A percentile compares a stretch with the other conserved stretches of the same genome.
Conservation (phyloP, 768 basidiomycete genomes). For the Xerocomellus dryophilus region DNA sequence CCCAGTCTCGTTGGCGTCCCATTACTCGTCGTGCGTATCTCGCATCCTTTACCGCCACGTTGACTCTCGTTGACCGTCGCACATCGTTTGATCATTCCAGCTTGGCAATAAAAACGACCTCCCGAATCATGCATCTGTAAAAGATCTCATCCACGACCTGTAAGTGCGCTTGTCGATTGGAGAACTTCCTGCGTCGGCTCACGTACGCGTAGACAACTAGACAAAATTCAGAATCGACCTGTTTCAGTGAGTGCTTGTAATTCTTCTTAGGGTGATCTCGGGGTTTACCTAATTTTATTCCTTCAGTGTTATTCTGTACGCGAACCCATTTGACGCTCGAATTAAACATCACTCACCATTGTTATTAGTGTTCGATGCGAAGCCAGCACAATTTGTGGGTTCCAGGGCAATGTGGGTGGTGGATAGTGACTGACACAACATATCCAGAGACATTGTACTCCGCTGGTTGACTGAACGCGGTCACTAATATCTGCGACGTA, state of each 20-base stretch:
- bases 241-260: slow-evolving; percentile 66
- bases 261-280: background rate
- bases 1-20: slow-evolving; percentile 68
- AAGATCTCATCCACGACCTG: slow-evolving; percentile 80
- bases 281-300: background rate
- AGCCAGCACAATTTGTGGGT: slow-evolving; percentile 88
- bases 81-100: slow-evolving; percentile 32
- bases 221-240: slow-evolving; percentile 74
- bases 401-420: background rate
- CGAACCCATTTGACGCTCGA: background rate
- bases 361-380: slow-evolving; percentile 86
- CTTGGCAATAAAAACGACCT: slow-evolving; percentile 94
- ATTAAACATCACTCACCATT: background rate
- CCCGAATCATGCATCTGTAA: slow-evolving; percentile 68
- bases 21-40: slow-evolving; percentile 67
- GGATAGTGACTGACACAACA: background rate
- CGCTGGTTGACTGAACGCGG: slow-evolving; percentile 82
- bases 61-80: background rate
- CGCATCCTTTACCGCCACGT: background rate
- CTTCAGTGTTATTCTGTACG: slow-evolving; percentile 76
- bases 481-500: slow-evolving; percentile 41
- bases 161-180: slow-evolving; percentile 31
- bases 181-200: slow-evolving; percentile 25
- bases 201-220: slow-evolving; percentile 44
- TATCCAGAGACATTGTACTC: slow-evolving; percentile 72